Percentiles rank a stretch among this genome's conserved stretches.
phyloP scores from a whole-genome alignment of 345 rosid species.

The Nasturtium officinale region DNA sequence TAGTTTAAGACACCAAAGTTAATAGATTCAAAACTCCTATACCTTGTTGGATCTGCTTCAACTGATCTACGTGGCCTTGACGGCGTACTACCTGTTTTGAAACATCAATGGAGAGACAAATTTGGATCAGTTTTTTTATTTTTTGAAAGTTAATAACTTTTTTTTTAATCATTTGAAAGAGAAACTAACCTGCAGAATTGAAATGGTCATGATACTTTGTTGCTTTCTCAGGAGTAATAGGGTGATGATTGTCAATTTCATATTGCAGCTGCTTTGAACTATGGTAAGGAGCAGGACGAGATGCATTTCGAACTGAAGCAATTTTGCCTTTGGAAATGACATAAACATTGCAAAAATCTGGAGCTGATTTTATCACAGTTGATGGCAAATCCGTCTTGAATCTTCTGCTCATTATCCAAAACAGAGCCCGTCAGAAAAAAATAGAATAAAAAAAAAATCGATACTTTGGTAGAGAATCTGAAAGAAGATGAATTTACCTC shows the following conservation, averaged over 20 bases:
- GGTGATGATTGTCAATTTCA: slow-evolving; percentile 44
- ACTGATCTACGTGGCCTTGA: slow-evolving; percentile 53
- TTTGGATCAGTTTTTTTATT: background rate
- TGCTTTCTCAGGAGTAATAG: slow-evolving; percentile 33
- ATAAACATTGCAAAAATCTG: slow-evolving; percentile 86
- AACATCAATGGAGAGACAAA: slow-evolving; percentile 7
- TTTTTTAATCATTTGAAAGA: background rate
- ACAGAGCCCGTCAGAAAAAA: background rate
- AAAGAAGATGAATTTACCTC: slow-evolving; percentile 47
- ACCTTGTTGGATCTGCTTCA: slow-evolving; percentile 39
- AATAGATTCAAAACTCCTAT: background rate
- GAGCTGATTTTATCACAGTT: slow-evolving; percentile 61
- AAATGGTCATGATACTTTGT: slow-evolving; percentile 32
- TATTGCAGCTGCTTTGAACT: slow-evolving; percentile 47
- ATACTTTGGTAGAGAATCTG: slow-evolving; percentile 7
- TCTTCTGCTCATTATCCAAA: slow-evolving; percentile 50
- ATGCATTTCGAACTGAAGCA: slow-evolving; percentile 59
- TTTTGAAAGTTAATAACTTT: background rate
- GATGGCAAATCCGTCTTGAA: slow-evolving; percentile 70
- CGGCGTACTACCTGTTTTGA: slow-evolving; percentile 50
- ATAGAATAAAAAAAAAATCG: background rate
- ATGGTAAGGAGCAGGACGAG: slow-evolving; percentile 64
- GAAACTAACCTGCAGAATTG: slow-evolving; percentile 52
- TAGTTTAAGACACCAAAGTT: background rate
- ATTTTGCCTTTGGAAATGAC: slow-evolving; percentile 81